Conservation (phyloP, 805 yeast genomes). For the Candida maltosa region DNA sequence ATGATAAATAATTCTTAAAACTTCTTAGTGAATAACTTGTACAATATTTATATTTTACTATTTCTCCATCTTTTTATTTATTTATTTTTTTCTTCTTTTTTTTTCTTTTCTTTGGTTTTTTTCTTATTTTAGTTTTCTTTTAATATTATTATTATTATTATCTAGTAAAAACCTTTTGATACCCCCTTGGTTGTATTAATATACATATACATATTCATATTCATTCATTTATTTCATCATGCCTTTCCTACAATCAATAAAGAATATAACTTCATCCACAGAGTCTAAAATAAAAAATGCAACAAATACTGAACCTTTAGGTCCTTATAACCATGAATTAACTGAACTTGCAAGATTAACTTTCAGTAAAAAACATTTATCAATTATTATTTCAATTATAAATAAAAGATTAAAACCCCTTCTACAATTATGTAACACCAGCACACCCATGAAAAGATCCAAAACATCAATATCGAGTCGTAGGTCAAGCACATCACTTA, state of each 20-base stretch:
- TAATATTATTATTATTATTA: no score
- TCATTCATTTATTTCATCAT: no score
- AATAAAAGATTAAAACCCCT: constrained; percentile 31
- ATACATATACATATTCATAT: no score
- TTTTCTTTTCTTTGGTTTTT: no score
- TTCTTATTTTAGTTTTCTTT: no score
- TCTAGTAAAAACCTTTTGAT: no score
- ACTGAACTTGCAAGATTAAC: constrained; percentile 50
- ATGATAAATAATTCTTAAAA: no score
- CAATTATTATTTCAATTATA: constrained; percentile 37
- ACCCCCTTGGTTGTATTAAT: no score
- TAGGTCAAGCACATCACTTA: not conserved
- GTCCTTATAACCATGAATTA: constrained; percentile 56
- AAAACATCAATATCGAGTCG: constrained; percentile 2
- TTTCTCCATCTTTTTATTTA: no score
- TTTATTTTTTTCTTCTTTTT: no score
- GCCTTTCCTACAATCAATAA: constrained; percentile 9
- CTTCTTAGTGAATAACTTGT: no score
- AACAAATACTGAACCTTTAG: constrained; percentile 50
- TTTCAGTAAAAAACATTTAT: constrained; percentile 33
- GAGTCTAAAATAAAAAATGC: constrained; percentile 20
- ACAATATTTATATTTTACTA: no score
- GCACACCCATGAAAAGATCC: not conserved
- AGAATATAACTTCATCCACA: constrained; percentile 10
- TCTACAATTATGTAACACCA: not conserved